Conservation (phyloP, 2,329 filamentous ascomycete genomes). For the Sarocladium brachiariae region DNA sequence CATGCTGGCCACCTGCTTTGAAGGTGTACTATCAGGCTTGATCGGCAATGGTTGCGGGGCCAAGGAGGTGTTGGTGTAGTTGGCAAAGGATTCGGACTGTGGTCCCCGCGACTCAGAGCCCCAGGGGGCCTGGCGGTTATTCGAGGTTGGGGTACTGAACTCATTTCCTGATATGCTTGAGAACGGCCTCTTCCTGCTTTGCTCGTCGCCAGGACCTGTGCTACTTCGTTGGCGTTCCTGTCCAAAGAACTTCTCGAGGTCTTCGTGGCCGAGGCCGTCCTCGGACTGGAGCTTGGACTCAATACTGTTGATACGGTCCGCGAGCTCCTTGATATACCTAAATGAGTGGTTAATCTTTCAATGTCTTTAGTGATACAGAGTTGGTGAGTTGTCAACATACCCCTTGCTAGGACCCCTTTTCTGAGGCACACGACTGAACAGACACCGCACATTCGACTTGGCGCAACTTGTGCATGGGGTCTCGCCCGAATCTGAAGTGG, state of each 20-base stretch:
- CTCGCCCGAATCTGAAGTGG: conserved; percentile 64
- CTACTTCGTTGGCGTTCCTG: conserved; percentile 19
- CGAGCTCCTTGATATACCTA: conserved; percentile 89
- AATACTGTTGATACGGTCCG: conserved; percentile 74
- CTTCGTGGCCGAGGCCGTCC: conserved; percentile 33
- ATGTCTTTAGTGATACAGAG: too few relatives aligned
- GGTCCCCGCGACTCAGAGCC: conserved; percentile 39
- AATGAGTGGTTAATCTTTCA: too few relatives aligned
- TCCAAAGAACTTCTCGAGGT: conserved; percentile 37
- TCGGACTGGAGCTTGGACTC: conserved; percentile 67
- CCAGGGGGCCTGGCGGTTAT: conserved; percentile 37
- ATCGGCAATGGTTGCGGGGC: conserved; percentile 38
- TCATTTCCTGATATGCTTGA: conserved; percentile 38
- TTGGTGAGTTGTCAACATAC: conserved; percentile 30
- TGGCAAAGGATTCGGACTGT: conserved; percentile 27
- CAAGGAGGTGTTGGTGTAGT: conserved; percentile 35
- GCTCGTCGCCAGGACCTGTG: conserved; percentile 19
- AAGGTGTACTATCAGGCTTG: conserved; percentile 29
- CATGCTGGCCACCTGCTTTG: conserved; percentile 27
- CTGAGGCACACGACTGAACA: conserved; percentile 82
- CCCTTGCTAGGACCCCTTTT: conserved; percentile 88
- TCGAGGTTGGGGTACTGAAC: conserved; percentile 31
- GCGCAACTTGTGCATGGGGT: conserved; percentile 77
- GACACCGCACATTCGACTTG: conserved; percentile 66
- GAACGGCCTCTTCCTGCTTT: conserved; percentile 38